A percentile compares a stretch with the other conserved stretches of the same genome.
These are phyloP conservation scores for Diaporthe velutina DNA, from an alignment of 2,329 filamentous ascomycete genomes.

Conservation along the genomic window DNA sequence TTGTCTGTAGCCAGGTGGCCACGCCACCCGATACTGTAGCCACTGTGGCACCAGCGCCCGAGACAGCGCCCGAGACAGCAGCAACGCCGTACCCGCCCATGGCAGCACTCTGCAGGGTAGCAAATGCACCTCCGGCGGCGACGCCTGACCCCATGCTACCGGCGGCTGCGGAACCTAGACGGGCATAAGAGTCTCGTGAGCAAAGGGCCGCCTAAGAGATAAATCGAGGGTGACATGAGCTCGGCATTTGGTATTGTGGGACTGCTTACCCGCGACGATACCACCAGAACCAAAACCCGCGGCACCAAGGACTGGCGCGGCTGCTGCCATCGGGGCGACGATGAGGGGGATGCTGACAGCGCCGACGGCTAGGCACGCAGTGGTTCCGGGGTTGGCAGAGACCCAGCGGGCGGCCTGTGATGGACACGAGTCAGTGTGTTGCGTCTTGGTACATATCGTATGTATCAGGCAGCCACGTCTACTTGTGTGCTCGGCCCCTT, in stretches of 20 bases:
- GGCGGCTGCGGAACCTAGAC: constrained; percentile 43
- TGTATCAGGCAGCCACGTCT: neutral
- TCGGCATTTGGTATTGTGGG: neutral
- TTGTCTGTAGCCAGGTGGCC: constrained; percentile 4
- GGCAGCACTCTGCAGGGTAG: constrained; percentile 43
- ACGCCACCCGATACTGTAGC: constrained; percentile 15
- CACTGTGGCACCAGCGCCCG: constrained; percentile 34
- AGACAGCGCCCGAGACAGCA: constrained; percentile 34
- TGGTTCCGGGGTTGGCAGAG: constrained; percentile 21
- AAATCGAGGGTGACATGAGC: neutral
- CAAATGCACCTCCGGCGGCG: constrained; percentile 41
- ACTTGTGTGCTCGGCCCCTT: too few relatives aligned
- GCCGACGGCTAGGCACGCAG: constrained; percentile 6
- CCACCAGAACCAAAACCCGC: constrained; percentile 37
- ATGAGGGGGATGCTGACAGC: neutral
- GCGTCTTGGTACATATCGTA: neutral
- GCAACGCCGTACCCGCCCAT: constrained; percentile 42
- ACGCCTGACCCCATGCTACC: constrained; percentile 40
- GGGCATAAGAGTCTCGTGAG: neutral
- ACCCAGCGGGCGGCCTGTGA: constrained; percentile 19
- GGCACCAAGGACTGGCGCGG: constrained; percentile 27
- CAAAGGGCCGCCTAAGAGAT: too few relatives aligned
- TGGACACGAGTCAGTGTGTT: neutral
- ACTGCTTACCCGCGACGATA: constrained; percentile 35
- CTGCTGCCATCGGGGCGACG: constrained; percentile 36